Percentiles rank a stretch among this genome's conserved stretches.
Conservation (phyloP, 1,284 basidiomycete genomes). For the Cryptococcus floricola region DNA sequence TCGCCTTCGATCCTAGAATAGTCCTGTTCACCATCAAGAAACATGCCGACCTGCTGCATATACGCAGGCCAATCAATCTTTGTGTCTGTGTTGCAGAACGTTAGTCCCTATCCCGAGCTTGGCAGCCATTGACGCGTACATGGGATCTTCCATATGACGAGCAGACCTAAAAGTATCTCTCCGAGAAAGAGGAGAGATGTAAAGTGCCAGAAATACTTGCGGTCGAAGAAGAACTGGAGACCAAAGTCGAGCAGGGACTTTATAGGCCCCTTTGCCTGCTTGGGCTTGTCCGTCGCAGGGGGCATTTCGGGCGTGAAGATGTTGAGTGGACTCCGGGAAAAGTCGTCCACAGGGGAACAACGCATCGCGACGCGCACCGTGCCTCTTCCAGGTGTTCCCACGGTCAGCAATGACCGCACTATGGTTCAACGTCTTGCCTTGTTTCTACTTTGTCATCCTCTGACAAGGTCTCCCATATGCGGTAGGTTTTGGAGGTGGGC, state of each 20-base stretch:
- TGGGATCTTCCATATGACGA: conserved; percentile 72
- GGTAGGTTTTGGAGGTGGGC: no score
- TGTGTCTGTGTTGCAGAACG: conserved; percentile 63
- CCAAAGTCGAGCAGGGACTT: conserved; percentile 1
- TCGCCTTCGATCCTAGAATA: conserved; percentile 84
- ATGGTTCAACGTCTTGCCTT: no score
- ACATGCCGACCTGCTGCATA: conserved; percentile 69
- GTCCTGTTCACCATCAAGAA: conserved; percentile 75
- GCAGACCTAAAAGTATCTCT: conserved; percentile 68
- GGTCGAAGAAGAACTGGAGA: conserved; percentile 55
- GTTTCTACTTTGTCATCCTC: no score
- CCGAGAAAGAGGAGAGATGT: conserved; percentile 62
- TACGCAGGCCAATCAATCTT: conserved; percentile 78
- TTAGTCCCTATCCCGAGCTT: background rate
- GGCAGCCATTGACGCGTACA: conserved; percentile 57
- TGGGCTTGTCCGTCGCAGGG: no score
- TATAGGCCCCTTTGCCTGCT: background rate
- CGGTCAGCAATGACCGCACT: no score
- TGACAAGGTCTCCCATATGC: no score
- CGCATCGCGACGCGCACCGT: no score
- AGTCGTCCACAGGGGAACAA: no score
- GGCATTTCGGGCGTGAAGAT: no score
- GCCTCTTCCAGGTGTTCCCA: no score
- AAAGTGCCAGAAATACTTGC: conserved; percentile 62
- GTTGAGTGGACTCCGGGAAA: no score